Conservation (phyloP, 495 filamentous ascomycete genomes). For the Amorphotheca resinae region DNA sequence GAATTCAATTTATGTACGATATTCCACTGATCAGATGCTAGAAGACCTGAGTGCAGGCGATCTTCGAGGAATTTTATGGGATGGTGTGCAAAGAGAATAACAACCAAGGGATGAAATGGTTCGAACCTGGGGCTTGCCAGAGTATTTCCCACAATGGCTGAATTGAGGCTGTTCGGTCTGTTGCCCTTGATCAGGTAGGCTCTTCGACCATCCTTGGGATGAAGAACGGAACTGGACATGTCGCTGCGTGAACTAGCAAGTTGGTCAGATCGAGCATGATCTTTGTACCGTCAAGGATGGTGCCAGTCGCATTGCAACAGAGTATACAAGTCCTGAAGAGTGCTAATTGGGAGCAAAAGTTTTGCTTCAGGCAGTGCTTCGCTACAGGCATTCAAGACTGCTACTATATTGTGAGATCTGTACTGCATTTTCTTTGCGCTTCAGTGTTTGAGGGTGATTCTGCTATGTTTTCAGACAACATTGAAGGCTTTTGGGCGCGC, state of each 20-base stretch:
- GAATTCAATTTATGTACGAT: constrained; percentile 66
- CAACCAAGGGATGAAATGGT: constrained; percentile 37
- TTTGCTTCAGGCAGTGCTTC: constrained; percentile 45
- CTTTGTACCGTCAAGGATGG: constrained; percentile 56
- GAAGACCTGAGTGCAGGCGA: constrained; percentile 28
- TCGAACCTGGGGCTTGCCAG: constrained; percentile 48
- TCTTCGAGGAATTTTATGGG: constrained; percentile 13
- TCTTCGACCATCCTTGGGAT: constrained; percentile 31
- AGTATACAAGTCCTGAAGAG: constrained; percentile 47
- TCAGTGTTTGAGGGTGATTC: too few species aligned
- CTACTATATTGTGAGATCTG: constrained; percentile 3
- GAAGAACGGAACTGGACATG: constrained; percentile 47
- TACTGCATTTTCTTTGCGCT: too few species aligned
- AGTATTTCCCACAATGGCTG: constrained; percentile 55
- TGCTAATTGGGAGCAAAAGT: constrained; percentile 52
- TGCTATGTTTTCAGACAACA: too few species aligned
- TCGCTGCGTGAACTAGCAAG: constrained; percentile 32
- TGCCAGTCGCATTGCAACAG: constrained; percentile 50
- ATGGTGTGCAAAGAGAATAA: constrained; percentile 21
- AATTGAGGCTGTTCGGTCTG: constrained; percentile 48
- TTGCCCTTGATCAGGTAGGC: constrained; percentile 39
- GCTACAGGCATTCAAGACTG: constrained; percentile 32
- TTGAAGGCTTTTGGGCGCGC: too few species aligned
- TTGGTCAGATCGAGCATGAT: constrained; percentile 43
- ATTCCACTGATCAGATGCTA: constrained; percentile 44